A percentile compares a stretch with the other conserved stretches of the same genome.
Conservation (phyloP, 2,329 filamentous ascomycete species). For the Pseudogymnoascus destructans region DNA sequence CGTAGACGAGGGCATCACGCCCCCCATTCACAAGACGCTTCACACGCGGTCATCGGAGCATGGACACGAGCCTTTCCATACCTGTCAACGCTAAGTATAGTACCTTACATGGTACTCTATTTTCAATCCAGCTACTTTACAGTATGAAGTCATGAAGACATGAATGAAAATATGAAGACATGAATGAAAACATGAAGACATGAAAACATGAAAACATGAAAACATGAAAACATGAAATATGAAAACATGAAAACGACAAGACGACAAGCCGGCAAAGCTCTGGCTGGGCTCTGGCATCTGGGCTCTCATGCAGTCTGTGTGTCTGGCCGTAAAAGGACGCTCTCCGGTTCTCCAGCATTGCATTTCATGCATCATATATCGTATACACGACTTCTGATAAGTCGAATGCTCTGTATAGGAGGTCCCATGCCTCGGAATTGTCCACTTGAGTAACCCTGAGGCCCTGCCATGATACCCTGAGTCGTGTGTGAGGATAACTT, state of each 20-base stretch:
- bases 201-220: too few relatives aligned
- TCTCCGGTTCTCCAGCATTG: constrained; percentile 1
- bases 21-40: neutral
- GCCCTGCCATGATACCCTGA: neutral
- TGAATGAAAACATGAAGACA: too few relatives aligned
- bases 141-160: too few relatives aligned
- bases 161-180: too few relatives aligned
- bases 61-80: neutral
- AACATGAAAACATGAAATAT: too few relatives aligned
- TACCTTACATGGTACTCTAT: neutral
- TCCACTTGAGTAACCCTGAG: neutral
- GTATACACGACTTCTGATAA: neutral
- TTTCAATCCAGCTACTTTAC: neutral
- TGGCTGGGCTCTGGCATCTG: neutral
- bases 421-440: neutral
- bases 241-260: neutral
- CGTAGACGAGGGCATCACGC: neutral
- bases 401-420: neutral
- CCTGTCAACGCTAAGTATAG: neutral
- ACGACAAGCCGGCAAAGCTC: neutral
- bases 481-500: neutral
- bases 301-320: neutral
- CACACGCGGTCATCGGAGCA: constrained; percentile 1
- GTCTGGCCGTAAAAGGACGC: neutral
- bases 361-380: constrained; percentile 1